Evolutionary conservation across 139 green algal genomes (phyloP).

Genomic region (Eudorina sp.): DNA sequence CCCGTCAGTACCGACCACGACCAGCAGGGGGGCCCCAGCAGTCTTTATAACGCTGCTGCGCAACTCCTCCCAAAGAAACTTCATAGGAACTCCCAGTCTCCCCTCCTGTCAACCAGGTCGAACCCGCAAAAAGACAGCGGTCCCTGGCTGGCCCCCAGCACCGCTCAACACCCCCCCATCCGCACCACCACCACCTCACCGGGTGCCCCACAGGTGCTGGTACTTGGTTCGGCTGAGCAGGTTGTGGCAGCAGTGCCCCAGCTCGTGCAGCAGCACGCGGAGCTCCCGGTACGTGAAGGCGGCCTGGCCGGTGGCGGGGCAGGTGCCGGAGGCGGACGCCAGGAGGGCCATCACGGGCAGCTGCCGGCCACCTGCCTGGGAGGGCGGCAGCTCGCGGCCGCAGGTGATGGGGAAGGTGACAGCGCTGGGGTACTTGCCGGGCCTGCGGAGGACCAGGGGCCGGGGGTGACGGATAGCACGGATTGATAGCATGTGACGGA

Average conservation of each 20-base stretch:
- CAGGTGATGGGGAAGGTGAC: slow-evolving; percentile 92
- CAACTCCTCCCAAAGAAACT: too few species aligned
- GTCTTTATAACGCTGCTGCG: too few species aligned
- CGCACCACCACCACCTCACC: slow-evolving; percentile 37
- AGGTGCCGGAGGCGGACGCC: slow-evolving; percentile 53
- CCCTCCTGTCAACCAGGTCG: too few species aligned
- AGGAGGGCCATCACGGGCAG: slow-evolving; percentile 82
- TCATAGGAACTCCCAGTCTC: too few species aligned
- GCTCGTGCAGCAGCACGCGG: slow-evolving; percentile 92
- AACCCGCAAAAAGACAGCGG: too few species aligned
- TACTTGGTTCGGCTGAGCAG: slow-evolving; percentile 85
- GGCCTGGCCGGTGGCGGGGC: slow-evolving; percentile 29
- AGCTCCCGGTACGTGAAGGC: slow-evolving; percentile 66
- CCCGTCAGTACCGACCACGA: too few species aligned
- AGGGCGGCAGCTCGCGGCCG: slow-evolving; percentile 54
- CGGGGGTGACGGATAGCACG: not conserved
- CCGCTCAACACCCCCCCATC: too few species aligned
- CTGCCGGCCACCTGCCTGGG: slow-evolving; percentile 12
- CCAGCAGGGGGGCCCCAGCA: too few species aligned
- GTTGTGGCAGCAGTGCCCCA: slow-evolving; percentile 92
- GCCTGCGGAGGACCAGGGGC: slow-evolving; percentile 46
- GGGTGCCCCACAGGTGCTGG: slow-evolving; percentile 89
- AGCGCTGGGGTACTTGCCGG: slow-evolving; percentile 80
- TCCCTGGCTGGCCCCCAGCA: too few species aligned
- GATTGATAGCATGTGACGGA: not conserved